These are phyloP conservation scores for Aegilops bicornis DNA, from an alignment of 176 grass and related monocot species.

Conservation along the genomic window DNA sequence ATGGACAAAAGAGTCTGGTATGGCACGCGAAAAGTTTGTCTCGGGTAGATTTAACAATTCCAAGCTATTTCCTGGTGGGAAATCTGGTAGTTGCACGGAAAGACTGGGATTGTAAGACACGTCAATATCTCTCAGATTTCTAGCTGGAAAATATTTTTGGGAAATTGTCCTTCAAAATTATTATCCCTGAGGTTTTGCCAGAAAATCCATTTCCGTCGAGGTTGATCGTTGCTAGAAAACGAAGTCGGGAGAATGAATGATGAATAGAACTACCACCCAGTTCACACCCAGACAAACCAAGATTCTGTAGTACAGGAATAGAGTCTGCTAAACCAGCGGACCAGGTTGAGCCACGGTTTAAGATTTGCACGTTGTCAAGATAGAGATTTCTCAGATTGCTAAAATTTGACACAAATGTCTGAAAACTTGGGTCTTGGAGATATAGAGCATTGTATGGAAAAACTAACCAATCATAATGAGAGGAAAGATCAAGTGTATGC, in stretches of 20 bases:
- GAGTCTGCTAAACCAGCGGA: constrained; percentile 10
- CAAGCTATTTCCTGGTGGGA: not conserved
- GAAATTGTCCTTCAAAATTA: constrained; percentile 7
- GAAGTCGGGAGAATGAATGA: constrained; percentile 4
- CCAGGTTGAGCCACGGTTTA: not conserved
- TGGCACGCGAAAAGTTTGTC: not conserved
- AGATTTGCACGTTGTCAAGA: not conserved
- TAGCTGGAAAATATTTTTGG: constrained; percentile 17
- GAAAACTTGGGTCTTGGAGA: not conserved
- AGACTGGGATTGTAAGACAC: not conserved
- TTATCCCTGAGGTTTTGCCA: not conserved
- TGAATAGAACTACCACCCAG: constrained; percentile 15
- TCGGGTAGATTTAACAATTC: not conserved
- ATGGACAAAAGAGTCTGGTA: not conserved
- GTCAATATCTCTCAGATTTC: constrained; percentile 5
- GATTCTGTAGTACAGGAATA: constrained; percentile 10
- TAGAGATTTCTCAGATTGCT: constrained; percentile 32
- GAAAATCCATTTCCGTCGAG: not conserved
- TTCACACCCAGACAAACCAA: not conserved
- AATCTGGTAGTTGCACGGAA: not conserved
- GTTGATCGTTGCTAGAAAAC: not conserved
- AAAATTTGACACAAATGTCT: constrained; percentile 10
- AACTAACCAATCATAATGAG: no score
- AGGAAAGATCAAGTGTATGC: not conserved
- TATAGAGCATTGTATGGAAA: no score